phyloP scores from a whole-genome alignment of 305 asterid species.

The Andrographis paniculata region DNA sequence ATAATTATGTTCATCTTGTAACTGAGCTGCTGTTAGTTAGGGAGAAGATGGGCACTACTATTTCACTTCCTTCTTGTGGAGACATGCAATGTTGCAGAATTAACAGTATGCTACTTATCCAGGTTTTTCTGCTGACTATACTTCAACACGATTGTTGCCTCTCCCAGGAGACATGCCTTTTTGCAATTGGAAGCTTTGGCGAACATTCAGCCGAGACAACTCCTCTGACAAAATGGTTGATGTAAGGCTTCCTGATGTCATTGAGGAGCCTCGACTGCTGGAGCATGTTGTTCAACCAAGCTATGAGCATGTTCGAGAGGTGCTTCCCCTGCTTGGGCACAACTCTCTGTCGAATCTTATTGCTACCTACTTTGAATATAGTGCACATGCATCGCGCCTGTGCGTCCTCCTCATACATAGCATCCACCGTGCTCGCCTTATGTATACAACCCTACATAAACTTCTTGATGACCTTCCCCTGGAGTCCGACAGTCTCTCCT shows the following conservation, averaged over 20 bases:
- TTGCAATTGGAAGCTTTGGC: slow-evolving; percentile 40
- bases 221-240: slow-evolving; percentile 29
- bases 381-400: slow-evolving; percentile 49
- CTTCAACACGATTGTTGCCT: slow-evolving; percentile 65
- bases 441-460: slow-evolving; percentile 48
- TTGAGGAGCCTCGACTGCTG: slow-evolving; percentile 42
- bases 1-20: too few species aligned
- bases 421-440: slow-evolving; percentile 42
- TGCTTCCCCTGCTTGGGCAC: slow-evolving; percentile 36
- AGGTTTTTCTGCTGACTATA: slow-evolving; percentile 31
- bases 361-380: slow-evolving; percentile 56
- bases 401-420: slow-evolving; percentile 48
- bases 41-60: too few species aligned
- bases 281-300: slow-evolving; percentile 65
- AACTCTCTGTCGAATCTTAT: slow-evolving; percentile 46
- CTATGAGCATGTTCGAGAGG: slow-evolving; percentile 43
- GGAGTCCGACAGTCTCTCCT: slow-evolving; percentile 40
- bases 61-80: too few species aligned
- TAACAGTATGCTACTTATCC: too few species aligned
- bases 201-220: slow-evolving; percentile 31
- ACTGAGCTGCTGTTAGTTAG: too few species aligned
- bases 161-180: slow-evolving; percentile 46
- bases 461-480: slow-evolving; percentile 51
- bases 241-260: slow-evolving; percentile 26
- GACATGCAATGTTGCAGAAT: too few species aligned